Conservation (phyloP, 192 early-diverging fungal genomes). For the Coemansia sp. region DNA sequence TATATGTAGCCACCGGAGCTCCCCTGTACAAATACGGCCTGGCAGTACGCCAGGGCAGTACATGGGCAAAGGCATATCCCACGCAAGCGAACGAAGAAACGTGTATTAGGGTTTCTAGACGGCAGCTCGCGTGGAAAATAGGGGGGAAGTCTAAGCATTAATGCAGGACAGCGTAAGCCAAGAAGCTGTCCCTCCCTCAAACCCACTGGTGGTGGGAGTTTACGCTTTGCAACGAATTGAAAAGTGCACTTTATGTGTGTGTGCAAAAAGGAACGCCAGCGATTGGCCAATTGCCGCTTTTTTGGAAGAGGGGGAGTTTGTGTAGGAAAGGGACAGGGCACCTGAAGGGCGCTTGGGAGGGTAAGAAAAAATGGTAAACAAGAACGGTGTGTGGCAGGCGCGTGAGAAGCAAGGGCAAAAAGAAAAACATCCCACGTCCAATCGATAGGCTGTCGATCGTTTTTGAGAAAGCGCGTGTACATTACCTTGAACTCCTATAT, state of each 20-base stretch:
- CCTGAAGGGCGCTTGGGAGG: neutral
- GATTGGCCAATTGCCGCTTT: neutral
- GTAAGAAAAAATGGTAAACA: neutral
- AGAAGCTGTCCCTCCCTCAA: neutral
- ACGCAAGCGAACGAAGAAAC: neutral
- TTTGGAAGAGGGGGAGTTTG: neutral
- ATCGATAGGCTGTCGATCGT: neutral
- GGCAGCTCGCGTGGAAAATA: no score
- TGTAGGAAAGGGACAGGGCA: neutral
- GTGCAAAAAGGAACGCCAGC: neutral
- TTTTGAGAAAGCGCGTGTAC: neutral
- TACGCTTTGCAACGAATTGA: neutral
- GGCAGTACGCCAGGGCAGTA: slow-evolving; percentile 5
- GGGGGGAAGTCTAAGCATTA: no score
- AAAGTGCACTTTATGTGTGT: neutral
- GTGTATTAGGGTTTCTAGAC: no score
- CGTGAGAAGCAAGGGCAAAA: neutral
- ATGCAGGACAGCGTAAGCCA: neutral
- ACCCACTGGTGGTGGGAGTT: neutral
- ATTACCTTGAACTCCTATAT: slow-evolving; percentile 1
- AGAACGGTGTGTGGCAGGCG: neutral
- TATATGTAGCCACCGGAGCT: neutral
- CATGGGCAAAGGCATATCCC: neutral
- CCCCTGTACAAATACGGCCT: neutral
- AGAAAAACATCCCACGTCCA: neutral